phyloP scores from a whole-genome alignment of 306 rosid genomes.

The Ziziphus jujuba region DNA sequence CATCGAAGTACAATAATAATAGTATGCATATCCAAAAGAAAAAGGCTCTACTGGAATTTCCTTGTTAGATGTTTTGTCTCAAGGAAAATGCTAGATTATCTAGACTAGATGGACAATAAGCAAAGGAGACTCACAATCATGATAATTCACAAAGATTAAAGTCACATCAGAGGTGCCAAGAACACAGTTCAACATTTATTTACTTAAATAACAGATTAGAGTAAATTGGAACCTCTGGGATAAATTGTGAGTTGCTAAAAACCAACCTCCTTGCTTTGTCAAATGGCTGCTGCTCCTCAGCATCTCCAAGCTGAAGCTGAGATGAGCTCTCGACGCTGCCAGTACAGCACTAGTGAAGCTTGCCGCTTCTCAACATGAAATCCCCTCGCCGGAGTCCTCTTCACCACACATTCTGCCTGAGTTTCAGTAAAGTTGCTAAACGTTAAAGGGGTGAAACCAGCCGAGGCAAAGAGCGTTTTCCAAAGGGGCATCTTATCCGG shows the following conservation, averaged over 20 bases:
- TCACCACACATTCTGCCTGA: slow-evolving; percentile 51
- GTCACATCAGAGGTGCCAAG: slow-evolving; percentile 37
- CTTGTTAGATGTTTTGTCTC: slow-evolving; percentile 29
- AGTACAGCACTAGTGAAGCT: slow-evolving; percentile 42
- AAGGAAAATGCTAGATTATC: slow-evolving; percentile 28
- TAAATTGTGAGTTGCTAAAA: slow-evolving; percentile 36
- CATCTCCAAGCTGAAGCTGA: slow-evolving; percentile 55
- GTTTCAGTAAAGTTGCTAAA: slow-evolving; percentile 50
- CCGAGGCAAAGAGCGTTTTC: slow-evolving; percentile 34
- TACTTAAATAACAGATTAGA: slow-evolving; percentile 32
- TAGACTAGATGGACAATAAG: slow-evolving; percentile 24
- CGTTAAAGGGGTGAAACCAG: slow-evolving; percentile 33
- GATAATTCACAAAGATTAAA: slow-evolving; percentile 29
- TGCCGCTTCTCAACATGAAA: slow-evolving; percentile 49
- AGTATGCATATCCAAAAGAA: slow-evolving; percentile 22
- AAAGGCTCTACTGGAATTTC: slow-evolving; percentile 21
- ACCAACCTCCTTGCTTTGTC: slow-evolving; percentile 34
- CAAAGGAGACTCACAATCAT: slow-evolving; percentile 34
- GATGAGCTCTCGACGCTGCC: slow-evolving; percentile 50
- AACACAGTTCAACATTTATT: slow-evolving; percentile 44
- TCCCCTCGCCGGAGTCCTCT: slow-evolving; percentile 41
- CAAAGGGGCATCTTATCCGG: slow-evolving; percentile 39
- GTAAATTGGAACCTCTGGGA: slow-evolving; percentile 38
- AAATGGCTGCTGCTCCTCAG: slow-evolving; percentile 28
- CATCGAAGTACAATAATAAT: slow-evolving; percentile 18